These are phyloP conservation scores for Draba incana DNA, from an alignment of 345 rosid genomes.

Conservation along the genomic window DNA sequence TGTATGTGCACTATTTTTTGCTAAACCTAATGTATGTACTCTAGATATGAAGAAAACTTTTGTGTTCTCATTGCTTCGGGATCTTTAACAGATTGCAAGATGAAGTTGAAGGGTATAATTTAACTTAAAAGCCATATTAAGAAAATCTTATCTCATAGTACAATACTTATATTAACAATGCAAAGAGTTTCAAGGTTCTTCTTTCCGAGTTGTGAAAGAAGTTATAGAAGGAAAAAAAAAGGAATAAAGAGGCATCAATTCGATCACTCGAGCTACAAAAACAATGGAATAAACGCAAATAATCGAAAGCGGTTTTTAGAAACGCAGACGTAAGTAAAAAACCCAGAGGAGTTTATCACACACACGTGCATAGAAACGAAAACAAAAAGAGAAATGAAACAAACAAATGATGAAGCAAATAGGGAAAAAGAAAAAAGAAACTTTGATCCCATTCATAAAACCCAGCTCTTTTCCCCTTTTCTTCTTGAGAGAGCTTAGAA, in stretches of 20 bases:
- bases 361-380: slow-evolving; percentile 35
- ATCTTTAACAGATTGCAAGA: background rate
- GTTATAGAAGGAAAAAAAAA: slow-evolving; percentile 24
- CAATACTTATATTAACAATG: slow-evolving; percentile 43
- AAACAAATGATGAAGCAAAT: slow-evolving; percentile 43
- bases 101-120: background rate
- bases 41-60: too few species aligned
- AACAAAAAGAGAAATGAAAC: slow-evolving; percentile 40
- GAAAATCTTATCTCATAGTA: slow-evolving; percentile 22
- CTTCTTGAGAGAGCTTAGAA: slow-evolving; percentile 39
- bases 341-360: slow-evolving; percentile 42
- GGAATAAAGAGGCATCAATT: slow-evolving; percentile 43
- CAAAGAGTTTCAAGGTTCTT: slow-evolving; percentile 36
- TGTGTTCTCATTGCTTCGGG: too few species aligned
- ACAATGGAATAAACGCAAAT: slow-evolving; percentile 42
- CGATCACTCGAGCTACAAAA: slow-evolving; percentile 47
- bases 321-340: slow-evolving; percentile 42
- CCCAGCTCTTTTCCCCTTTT: slow-evolving; percentile 31
- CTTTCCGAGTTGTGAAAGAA: slow-evolving; percentile 27
- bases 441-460: slow-evolving; percentile 41
- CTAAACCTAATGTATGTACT: too few species aligned
- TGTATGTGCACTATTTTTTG: too few species aligned
- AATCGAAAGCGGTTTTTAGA: slow-evolving; percentile 33
- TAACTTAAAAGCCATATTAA: background rate
- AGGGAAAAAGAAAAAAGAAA: slow-evolving; percentile 22